Percentiles rank a stretch among this genome's conserved stretches.
These are phyloP conservation scores for Candida ulmi DNA, from an alignment of 805 yeast species.

Conservation along the genomic window DNA sequence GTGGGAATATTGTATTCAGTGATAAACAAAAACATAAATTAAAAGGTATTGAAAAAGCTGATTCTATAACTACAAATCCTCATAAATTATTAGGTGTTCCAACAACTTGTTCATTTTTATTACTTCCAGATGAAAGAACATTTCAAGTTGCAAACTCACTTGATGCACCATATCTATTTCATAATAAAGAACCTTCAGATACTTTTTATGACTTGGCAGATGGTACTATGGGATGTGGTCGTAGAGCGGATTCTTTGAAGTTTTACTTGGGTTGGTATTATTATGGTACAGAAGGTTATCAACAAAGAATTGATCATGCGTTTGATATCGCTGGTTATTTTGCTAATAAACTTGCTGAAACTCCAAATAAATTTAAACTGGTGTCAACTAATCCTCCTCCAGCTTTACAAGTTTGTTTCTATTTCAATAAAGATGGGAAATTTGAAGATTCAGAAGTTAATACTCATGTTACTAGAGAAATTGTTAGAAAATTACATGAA, in stretches of 20 bases:
- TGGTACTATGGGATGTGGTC: constrained; percentile 90
- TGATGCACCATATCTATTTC: constrained; percentile 78
- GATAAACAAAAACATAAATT: constrained; percentile 37
- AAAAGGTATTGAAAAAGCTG: constrained; percentile 58
- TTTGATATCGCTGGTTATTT: constrained; percentile 60
- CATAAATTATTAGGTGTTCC: constrained; percentile 91
- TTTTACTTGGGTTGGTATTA: constrained; percentile 77
- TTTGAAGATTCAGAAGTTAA: constrained; percentile 29
- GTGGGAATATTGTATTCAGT: constrained; percentile 77
- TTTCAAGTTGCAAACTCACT: constrained; percentile 73
- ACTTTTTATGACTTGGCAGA: constrained; percentile 72
- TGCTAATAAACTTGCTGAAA: constrained; percentile 33
- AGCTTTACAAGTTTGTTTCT: constrained; percentile 81
- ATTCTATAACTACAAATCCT: constrained; percentile 77
- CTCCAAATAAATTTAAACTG: constrained; percentile 42
- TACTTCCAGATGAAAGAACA: constrained; percentile 59
- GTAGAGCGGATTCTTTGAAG: constrained; percentile 78
- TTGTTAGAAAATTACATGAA: constrained; percentile 54
- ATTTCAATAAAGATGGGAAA: constrained; percentile 45
- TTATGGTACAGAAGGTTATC: constrained; percentile 67
- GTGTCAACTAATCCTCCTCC: constrained; percentile 60
- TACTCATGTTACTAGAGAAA: constrained; percentile 53
- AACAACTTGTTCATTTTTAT: constrained; percentile 63
- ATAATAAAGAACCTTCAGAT: constrained; percentile 44
- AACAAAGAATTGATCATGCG: constrained; percentile 66